phyloP scores from a whole-genome alignment of 768 basidiomycete species.

The Lenzites betulinus region DNA sequence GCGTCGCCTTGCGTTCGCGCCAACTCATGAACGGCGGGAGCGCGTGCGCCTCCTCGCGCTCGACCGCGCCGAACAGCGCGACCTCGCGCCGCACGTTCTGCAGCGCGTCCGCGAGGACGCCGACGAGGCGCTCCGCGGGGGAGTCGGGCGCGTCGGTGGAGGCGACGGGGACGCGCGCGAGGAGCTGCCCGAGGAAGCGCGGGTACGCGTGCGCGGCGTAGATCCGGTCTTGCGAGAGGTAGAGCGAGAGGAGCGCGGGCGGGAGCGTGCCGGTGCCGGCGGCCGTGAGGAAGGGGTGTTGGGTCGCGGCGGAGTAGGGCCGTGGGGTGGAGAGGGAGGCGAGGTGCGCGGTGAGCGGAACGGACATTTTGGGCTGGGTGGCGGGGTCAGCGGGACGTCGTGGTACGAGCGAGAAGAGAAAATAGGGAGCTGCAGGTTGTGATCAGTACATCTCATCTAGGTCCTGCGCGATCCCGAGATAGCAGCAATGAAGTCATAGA shows the following conservation, averaged over 20 bases:
- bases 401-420: background rate
- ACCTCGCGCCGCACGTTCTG: constrained; percentile 60
- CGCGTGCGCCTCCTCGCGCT: constrained; percentile 46
- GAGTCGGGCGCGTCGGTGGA: constrained; percentile 35
- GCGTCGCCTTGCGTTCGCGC: constrained; percentile 60
- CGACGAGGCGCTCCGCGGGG: constrained; percentile 41
- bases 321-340: constrained; percentile 36
- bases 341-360: constrained; percentile 37
- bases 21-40: constrained; percentile 39
- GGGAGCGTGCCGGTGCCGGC: constrained; percentile 57
- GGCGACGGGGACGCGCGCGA: constrained; percentile 58
- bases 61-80: constrained; percentile 59
- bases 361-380: constrained; percentile 2
- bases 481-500: constrained; percentile 9
- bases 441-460: background rate
- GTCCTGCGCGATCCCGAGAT: background rate
- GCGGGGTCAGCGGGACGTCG: background rate
- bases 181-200: constrained; percentile 66
- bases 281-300: constrained; percentile 59
- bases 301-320: constrained; percentile 49
- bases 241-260: constrained; percentile 51
- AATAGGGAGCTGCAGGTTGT: too few species aligned
- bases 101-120: constrained; percentile 52
- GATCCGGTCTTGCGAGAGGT: constrained; percentile 72
- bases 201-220: constrained; percentile 79